Conservation (phyloP, 2,329 filamentous ascomycete species). For the Aspergillus ruber region DNA sequence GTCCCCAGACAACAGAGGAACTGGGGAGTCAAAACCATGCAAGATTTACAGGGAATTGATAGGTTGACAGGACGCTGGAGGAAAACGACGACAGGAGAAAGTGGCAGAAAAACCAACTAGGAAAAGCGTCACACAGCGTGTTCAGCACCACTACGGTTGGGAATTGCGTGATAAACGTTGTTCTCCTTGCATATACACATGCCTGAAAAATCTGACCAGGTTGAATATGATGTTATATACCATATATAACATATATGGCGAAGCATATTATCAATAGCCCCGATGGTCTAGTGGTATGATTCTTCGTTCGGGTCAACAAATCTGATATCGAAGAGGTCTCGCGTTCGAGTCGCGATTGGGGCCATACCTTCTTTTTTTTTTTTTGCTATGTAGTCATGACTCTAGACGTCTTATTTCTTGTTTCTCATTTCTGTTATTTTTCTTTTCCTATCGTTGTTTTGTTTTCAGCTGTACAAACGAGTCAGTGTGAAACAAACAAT, state of each 20-base stretch:
- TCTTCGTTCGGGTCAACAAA: neutral
- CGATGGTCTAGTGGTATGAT: conserved; percentile 1
- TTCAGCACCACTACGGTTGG: too few species aligned
- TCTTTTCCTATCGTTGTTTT: too few species aligned
- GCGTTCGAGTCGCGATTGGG: conserved; percentile 1
- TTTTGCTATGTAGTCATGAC: neutral
- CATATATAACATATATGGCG: neutral
- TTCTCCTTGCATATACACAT: neutral
- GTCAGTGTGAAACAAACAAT: too few species aligned
- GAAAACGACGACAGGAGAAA: neutral
- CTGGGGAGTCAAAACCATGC: too few species aligned
- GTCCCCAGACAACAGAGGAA: neutral
- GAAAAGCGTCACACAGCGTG: too few species aligned
- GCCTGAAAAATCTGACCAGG: neutral
- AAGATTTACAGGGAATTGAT: too few species aligned
- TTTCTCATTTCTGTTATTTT: too few species aligned
- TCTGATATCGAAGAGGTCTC: conserved; percentile 1
- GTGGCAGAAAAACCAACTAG: too few species aligned
- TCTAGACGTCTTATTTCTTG: too few species aligned
- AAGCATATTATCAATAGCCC: neutral
- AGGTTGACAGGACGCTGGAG: neutral
- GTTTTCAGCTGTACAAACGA: too few species aligned
- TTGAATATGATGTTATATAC: accelerated
- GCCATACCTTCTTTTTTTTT: neutral
- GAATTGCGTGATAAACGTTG: neutral